Evolutionary conservation across 2,329 filamentous ascomycete species (phyloP).

Genomic region (Trichoderma guizhouense): DNA sequence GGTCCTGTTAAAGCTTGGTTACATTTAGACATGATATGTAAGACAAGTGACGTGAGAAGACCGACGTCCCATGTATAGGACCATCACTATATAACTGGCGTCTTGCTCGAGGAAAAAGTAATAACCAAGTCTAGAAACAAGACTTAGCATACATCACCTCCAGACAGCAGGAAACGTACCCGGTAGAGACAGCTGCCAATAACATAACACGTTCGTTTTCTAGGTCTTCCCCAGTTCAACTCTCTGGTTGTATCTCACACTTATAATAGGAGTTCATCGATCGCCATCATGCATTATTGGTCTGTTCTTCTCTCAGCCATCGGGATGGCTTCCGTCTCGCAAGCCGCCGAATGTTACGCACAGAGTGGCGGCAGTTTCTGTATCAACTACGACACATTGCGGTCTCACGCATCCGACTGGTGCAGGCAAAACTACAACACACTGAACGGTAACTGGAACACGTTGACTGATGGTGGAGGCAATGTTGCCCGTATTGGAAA

Average conservation of each 20-base stretch:
- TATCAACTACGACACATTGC: background rate
- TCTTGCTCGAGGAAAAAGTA: background rate
- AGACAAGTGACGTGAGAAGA: background rate
- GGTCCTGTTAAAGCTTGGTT: background rate
- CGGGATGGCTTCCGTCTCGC: background rate
- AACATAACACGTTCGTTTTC: background rate
- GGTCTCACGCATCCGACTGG: background rate
- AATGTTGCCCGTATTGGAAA: background rate
- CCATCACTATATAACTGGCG: background rate
- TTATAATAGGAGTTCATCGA: background rate
- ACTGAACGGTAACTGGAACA: background rate
- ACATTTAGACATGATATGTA: background rate
- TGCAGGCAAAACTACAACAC: background rate
- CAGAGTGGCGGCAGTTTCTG: background rate
- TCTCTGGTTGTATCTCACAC: background rate
- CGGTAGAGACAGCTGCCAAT: background rate
- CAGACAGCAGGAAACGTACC: background rate
- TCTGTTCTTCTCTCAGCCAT: background rate
- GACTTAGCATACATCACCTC: background rate
- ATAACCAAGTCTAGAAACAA: background rate
- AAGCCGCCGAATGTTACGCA: background rate
- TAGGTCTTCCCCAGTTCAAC: background rate
- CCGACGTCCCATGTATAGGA: background rate
- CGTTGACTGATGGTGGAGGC: background rate
- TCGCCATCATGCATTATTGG: background rate